Evolutionary conservation across 2,329 filamentous ascomycete genomes (phyloP).

Genomic region (Cladophialophora yegresii): DNA sequence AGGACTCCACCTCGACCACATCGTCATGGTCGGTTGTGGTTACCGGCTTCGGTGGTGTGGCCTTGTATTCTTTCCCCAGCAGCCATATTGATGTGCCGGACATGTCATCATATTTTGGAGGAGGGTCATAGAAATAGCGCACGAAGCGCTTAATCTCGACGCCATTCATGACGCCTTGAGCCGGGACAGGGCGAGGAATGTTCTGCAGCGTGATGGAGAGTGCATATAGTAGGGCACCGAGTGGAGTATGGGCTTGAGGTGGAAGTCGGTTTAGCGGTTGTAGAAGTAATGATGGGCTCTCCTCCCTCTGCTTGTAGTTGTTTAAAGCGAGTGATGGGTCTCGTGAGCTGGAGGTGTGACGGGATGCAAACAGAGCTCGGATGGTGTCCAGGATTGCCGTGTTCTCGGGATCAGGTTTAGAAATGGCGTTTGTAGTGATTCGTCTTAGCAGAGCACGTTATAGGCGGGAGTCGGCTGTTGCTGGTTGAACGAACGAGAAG

Average conservation of each 20-base stretch:
- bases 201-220: conserved; percentile 29
- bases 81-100: conserved; percentile 79
- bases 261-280: conserved; percentile 1
- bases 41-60: conserved; percentile 35
- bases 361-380: conserved; percentile 29
- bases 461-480: neutral
- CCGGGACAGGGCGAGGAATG: conserved; percentile 22
- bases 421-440: neutral
- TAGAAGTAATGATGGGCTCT: conserved; percentile 5
- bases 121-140: conserved; percentile 89
- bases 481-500: neutral
- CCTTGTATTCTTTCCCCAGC: conserved; percentile 63
- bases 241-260: conserved; percentile 9
- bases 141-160: conserved; percentile 81
- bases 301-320: conserved; percentile 13
- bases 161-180: conserved; percentile 56
- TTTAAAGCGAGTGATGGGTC: conserved; percentile 4
- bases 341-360: conserved; percentile 16
- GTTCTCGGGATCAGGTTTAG: neutral
- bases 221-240: conserved; percentile 28
- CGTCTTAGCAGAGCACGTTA: neutral
- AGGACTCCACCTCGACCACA: conserved; percentile 38
- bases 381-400: conserved; percentile 26
- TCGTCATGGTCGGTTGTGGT: conserved; percentile 37
- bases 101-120: conserved; percentile 74